A percentile compares a stretch with the other conserved stretches of the same genome.
Evolutionary conservation across 108 stramenopile species (phyloP).

Genomic region (Cyclotella cryptica): DNA sequence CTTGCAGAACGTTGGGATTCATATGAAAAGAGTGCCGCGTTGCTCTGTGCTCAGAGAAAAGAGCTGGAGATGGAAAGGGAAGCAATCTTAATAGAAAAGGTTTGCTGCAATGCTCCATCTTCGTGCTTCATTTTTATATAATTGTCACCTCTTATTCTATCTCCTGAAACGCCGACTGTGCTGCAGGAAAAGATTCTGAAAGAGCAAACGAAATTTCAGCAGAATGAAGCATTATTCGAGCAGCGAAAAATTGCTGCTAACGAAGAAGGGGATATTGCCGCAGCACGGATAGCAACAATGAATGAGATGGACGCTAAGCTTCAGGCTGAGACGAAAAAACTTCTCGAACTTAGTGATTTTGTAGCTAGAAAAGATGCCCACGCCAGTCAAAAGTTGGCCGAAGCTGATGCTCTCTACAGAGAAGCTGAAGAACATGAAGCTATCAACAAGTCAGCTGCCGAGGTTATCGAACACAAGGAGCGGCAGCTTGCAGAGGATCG

Average conservation of each 20-base stretch:
- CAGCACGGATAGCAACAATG: slow-evolving; percentile 15
- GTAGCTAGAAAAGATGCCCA: slow-evolving; percentile 35
- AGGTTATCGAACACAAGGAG: slow-evolving; percentile 13
- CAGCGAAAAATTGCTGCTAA: slow-evolving; percentile 42
- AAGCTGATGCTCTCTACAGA: slow-evolving; percentile 16
- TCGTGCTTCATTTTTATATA: background rate
- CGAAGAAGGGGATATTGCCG: slow-evolving; percentile 32
- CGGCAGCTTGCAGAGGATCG: slow-evolving; percentile 22
- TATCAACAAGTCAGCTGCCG: background rate
- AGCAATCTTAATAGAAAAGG: slow-evolving; percentile 9
- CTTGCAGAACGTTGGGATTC: slow-evolving; percentile 20
- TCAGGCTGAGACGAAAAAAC: slow-evolving; percentile 14
- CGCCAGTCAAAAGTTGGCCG: slow-evolving; percentile 31
- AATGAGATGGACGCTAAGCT: slow-evolving; percentile 27
- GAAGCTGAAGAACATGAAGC: slow-evolving; percentile 17
- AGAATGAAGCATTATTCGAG: slow-evolving; percentile 44
- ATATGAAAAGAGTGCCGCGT: slow-evolving; percentile 17
- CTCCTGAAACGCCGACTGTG: background rate
- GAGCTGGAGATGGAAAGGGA: slow-evolving; percentile 22
- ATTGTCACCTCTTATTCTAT: no score
- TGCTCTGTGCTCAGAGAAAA: slow-evolving; percentile 11
- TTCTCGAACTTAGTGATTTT: slow-evolving; percentile 36
- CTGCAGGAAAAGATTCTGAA: slow-evolving; percentile 28
- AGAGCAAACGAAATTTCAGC: slow-evolving; percentile 22
- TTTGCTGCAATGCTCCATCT: background rate